Percentiles rank a stretch among this genome's conserved stretches.
phyloP scores from a whole-genome alignment of 495 filamentous ascomycete genomes.

The Articulospora tetracladia region DNA sequence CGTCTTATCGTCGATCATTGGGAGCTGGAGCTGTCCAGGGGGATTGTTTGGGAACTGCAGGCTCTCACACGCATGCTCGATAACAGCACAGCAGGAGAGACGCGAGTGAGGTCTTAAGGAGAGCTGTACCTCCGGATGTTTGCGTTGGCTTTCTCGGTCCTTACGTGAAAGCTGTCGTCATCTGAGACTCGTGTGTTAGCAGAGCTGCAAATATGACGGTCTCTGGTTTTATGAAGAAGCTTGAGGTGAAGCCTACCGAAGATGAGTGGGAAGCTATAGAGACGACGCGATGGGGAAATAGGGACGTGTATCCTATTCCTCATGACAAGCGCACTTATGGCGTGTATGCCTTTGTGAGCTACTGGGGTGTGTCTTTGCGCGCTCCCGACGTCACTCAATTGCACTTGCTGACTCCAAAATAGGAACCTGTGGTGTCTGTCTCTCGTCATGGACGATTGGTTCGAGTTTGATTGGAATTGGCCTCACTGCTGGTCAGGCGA shows the following conservation, averaged over 20 bases:
- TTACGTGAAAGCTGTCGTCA: neutral
- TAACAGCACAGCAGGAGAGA: neutral
- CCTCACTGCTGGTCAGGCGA: constrained; percentile 11
- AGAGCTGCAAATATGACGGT: neutral
- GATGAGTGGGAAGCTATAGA: constrained; percentile 6
- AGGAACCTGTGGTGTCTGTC: constrained; percentile 5
- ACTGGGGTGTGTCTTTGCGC: neutral
- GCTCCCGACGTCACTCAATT: neutral
- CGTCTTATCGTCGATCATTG: neutral
- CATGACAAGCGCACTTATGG: constrained; percentile 26
- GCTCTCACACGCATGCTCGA: no score
- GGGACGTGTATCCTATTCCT: constrained; percentile 28
- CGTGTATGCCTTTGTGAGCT: constrained; percentile 8
- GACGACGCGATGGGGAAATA: constrained; percentile 21
- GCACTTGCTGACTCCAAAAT: neutral
- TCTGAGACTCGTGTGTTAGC: no score
- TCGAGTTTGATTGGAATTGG: constrained; percentile 7
- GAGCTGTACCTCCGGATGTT: neutral
- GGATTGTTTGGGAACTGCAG: neutral
- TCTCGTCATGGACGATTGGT: constrained; percentile 8
- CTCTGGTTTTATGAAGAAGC: constrained; percentile 1
- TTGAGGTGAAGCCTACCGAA: constrained; percentile 9
- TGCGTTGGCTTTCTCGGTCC: neutral
- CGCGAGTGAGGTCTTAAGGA: neutral
- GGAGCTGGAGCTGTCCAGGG: neutral